phyloP scores from a whole-genome alignment of 257 asterid genomes.

The Parsonsia alboflavescens region DNA sequence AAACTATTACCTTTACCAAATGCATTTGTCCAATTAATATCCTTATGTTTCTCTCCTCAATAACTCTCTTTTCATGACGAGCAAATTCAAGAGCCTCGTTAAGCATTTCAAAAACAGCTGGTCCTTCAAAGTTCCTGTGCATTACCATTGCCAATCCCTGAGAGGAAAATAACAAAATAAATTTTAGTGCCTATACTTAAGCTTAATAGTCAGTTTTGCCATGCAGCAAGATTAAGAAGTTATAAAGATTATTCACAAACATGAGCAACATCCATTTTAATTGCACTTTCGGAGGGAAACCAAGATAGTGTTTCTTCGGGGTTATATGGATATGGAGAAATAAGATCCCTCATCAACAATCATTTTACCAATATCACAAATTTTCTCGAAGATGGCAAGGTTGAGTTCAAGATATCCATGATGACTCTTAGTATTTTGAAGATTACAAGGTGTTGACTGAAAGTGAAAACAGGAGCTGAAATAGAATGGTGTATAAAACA shows the following conservation, averaged over 20 bases:
- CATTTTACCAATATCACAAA: background rate
- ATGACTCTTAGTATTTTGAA: background rate
- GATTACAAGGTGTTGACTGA: background rate
- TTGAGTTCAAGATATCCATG: background rate
- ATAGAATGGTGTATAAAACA: background rate
- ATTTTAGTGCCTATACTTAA: background rate
- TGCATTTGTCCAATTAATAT: slow-evolving; percentile 87
- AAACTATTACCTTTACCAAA: slow-evolving; percentile 51
- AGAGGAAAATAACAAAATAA: slow-evolving; percentile 4
- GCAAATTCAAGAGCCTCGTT: slow-evolving; percentile 64
- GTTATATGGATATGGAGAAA: background rate
- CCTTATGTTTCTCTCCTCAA: slow-evolving; percentile 72
- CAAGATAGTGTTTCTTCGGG: background rate
- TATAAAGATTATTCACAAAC: background rate
- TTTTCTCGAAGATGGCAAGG: background rate
- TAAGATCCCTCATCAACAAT: background rate
- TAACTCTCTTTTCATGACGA: slow-evolving; percentile 44
- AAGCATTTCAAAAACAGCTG: slow-evolving; percentile 79
- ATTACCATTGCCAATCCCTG: slow-evolving; percentile 91
- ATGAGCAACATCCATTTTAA: background rate
- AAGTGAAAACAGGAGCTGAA: background rate
- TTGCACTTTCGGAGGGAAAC: background rate
- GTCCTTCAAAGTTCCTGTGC: slow-evolving; percentile 84
- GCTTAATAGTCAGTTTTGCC: background rate
- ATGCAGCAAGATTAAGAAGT: background rate